Evolutionary conservation across 768 basidiomycete species (phyloP), one percentile per base, ranked within the genome.

Genomic region (Termitomyces bulborhizus): DNA sequence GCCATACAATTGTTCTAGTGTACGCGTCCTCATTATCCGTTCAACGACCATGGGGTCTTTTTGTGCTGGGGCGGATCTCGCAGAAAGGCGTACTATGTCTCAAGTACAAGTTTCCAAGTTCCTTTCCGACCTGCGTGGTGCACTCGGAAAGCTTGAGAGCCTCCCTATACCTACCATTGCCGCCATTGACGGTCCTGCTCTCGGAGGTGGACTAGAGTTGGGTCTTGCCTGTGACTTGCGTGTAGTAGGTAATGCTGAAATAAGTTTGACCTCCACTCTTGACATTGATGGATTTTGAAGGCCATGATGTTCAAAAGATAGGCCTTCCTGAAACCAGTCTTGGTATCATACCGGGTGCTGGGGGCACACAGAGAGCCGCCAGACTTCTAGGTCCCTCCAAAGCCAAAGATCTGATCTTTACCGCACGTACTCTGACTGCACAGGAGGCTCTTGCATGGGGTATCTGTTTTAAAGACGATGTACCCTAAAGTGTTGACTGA

Each of bases 151-250:
- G 63, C 79, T 98, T n/a, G 93, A 94, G 70, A 74, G 77, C 40
- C 73, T 96, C 34, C 87, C 88, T 5, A 81, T 95, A 74, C 94
- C 94, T 3, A 95, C 92, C 15, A 89, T 97, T 54, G 89, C 89
- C 36, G 92, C 93, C 4, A 89, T 98, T 41, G 94, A 97, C 66
- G 94, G 94, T 0, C 91, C 90, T 18, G 94, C 94, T 8, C 76
- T 98, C 0, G 94, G 94, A 9, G 94, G 94, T n/a, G 94, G 94
- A 1, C 76, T 94, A 29, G 94, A 98, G 69, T 69, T 97, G 55
- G 79, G 86, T 55, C 77, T 98, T 51, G 88, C 91, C 2, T 96
- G 93, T 70, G 94, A 98, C 74, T 69, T 98, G 63, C 82, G 94
- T 34, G 85, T 96, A 27, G 93, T 88, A 57, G 90, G 93, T 93